phyloP scores from a whole-genome alignment of 257 asterid genomes.

The Vinca minor region DNA sequence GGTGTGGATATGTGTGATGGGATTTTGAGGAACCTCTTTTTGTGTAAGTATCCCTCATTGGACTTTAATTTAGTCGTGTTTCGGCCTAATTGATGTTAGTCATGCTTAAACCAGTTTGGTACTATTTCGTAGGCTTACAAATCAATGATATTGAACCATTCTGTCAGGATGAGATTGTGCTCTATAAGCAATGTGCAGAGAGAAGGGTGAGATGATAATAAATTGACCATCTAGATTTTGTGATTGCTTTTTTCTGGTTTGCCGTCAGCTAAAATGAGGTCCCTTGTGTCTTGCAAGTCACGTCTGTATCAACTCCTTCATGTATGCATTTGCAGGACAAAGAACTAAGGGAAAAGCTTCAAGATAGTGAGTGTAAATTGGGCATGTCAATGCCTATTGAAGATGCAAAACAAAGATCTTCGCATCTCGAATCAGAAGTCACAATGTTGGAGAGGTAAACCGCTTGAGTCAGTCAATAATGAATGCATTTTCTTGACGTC shows the following conservation, averaged over 20 bases:
- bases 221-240: constrained; percentile 9
- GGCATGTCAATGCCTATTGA: constrained; percentile 85
- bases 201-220: constrained; percentile 43
- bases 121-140: constrained; percentile 41
- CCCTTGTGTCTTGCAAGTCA: neutral
- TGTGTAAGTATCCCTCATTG: constrained; percentile 40
- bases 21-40: constrained; percentile 72
- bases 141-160: constrained; percentile 87
- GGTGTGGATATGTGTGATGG: constrained; percentile 91
- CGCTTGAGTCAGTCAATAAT: neutral
- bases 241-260: neutral
- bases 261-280: neutral
- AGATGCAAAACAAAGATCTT: constrained; percentile 64
- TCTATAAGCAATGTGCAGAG: constrained; percentile 38
- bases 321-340: constrained; percentile 46
- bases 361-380: constrained; percentile 76
- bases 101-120: neutral
- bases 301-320: neutral
- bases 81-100: neutral
- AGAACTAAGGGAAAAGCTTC: constrained; percentile 69
- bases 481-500: neutral
- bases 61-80: neutral
- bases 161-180: constrained; percentile 46
- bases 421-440: constrained; percentile 72
- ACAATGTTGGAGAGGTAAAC: constrained; percentile 71